These are phyloP conservation scores for Coemansia sp. DNA, from an alignment of 192 early-diverging fungal species.

Conservation along the genomic window DNA sequence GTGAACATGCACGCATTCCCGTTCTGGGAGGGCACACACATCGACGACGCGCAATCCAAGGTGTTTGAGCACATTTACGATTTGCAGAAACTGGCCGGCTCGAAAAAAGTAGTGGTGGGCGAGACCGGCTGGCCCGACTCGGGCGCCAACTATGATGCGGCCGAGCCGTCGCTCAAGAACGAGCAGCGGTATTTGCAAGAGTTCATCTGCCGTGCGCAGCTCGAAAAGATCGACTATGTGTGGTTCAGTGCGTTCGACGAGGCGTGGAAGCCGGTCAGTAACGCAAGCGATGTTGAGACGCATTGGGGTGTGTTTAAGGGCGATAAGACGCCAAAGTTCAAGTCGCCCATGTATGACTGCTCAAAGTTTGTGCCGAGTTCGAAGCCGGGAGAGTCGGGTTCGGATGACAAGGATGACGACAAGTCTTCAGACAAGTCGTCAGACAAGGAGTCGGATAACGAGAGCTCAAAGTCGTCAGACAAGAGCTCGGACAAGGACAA, in stretches of 20 bases:
- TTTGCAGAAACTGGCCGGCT: conserved; percentile 48
- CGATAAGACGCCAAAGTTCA: conserved; percentile 50
- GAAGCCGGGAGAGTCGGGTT: not conserved
- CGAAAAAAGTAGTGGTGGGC: conserved; percentile 60
- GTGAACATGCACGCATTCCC: conserved; percentile 68
- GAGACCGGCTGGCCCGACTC: conserved; percentile 71
- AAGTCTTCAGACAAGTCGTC: not conserved
- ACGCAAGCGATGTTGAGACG: conserved; percentile 56
- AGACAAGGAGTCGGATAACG: not conserved
- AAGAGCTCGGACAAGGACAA: not conserved
- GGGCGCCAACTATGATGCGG: conserved; percentile 43
- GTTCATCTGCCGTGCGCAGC: conserved; percentile 64
- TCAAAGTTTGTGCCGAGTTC: conserved; percentile 42
- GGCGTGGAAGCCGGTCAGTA: conserved; percentile 62
- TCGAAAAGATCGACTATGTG: conserved; percentile 58
- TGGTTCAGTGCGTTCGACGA: conserved; percentile 72
- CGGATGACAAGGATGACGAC: not conserved
- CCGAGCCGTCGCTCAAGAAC: conserved; percentile 60
- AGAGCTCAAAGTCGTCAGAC: not conserved
- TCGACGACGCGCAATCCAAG: conserved; percentile 54
- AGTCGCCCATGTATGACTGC: conserved; percentile 52
- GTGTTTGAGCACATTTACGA: conserved; percentile 57
- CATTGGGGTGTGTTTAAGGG: conserved; percentile 54
- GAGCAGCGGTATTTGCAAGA: conserved; percentile 62
- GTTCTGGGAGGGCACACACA: conserved; percentile 62